Evolutionary conservation across 2,329 filamentous ascomycete species (phyloP).

Genomic region (Alternaria hordeiaustralica): DNA sequence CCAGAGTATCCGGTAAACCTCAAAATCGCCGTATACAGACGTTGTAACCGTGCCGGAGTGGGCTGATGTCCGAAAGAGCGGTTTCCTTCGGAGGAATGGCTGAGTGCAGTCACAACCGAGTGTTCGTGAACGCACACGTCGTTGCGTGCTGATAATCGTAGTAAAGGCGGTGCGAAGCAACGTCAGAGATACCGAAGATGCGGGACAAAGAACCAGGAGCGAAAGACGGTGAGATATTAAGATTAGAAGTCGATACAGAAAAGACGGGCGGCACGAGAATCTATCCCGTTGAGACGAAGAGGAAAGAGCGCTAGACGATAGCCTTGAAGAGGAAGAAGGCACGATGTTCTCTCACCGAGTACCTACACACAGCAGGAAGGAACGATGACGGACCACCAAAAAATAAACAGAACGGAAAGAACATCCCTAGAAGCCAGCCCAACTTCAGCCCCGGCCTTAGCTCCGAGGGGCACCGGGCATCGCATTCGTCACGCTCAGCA

Average conservation of each 20-base stretch:
- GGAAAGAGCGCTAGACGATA: conserved; percentile 10
- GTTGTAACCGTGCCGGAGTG: neutral
- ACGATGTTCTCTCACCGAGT: conserved; percentile 17
- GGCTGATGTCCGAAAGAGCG: neutral
- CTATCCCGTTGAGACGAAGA: conserved; percentile 6
- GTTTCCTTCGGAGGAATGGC: neutral
- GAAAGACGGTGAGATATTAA: conserved; percentile 9
- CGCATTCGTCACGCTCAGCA: conserved; percentile 14
- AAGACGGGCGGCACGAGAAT: conserved; percentile 10
- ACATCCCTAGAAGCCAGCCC: conserved; percentile 16
- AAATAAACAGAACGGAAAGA: conserved; percentile 11
- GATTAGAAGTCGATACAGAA: conserved; percentile 14
- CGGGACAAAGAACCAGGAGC: conserved; percentile 3
- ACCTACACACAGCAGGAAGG: conserved; percentile 1
- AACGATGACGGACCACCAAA: conserved; percentile 16
- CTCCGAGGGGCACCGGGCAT: conserved; percentile 9
- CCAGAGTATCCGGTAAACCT: neutral
- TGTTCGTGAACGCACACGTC: neutral
- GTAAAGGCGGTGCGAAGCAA: conserved; percentile 1
- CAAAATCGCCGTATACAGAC: neutral
- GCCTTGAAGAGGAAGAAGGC: conserved; percentile 20
- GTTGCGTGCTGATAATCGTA: neutral
- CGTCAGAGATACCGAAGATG: conserved; percentile 6
- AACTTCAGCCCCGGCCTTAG: conserved; percentile 1
- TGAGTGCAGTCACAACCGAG: neutral